phyloP scores from a whole-genome alignment of 352 stramenopile species.

The Plasmopara muralis region DNA sequence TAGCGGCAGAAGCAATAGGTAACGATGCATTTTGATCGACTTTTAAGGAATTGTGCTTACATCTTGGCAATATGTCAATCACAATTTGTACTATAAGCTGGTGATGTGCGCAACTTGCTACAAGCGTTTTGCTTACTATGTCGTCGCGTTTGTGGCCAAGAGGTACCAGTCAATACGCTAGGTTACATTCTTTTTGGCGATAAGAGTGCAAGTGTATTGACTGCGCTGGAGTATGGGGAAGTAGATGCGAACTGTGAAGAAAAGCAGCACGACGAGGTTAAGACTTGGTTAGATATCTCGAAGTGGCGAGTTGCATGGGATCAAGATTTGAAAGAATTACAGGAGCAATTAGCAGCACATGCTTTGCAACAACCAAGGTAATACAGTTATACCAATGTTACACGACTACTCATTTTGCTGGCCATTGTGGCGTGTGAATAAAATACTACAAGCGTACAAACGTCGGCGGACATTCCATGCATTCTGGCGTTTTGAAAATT shows the following conservation, averaged over 20 bases:
- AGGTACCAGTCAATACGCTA: background rate
- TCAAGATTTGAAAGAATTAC: slow-evolving; percentile 16
- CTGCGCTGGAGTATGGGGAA: background rate
- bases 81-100: slow-evolving; percentile 7
- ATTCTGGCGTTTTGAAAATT: too few species aligned
- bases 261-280: slow-evolving; percentile 2
- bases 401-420: too few species aligned
- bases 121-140: slow-evolving; percentile 15
- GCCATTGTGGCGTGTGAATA: too few species aligned
- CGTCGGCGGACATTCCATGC: too few species aligned
- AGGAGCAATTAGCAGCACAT: slow-evolving; percentile 11
- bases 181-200: slow-evolving; percentile 15
- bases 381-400: background rate
- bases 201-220: slow-evolving; percentile 9
- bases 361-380: slow-evolving; percentile 1
- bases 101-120: slow-evolving; percentile 9
- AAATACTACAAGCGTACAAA: too few species aligned
- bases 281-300: slow-evolving; percentile 1
- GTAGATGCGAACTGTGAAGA: background rate
- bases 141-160: slow-evolving; percentile 9
- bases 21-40: background rate
- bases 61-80: background rate
- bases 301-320: slow-evolving; percentile 22
- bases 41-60: background rate
- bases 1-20: slow-evolving; percentile 19